Evolutionary conservation across 192 early-diverging fungal species (phyloP).

Genomic region (Cladochytrium replicatum): DNA sequence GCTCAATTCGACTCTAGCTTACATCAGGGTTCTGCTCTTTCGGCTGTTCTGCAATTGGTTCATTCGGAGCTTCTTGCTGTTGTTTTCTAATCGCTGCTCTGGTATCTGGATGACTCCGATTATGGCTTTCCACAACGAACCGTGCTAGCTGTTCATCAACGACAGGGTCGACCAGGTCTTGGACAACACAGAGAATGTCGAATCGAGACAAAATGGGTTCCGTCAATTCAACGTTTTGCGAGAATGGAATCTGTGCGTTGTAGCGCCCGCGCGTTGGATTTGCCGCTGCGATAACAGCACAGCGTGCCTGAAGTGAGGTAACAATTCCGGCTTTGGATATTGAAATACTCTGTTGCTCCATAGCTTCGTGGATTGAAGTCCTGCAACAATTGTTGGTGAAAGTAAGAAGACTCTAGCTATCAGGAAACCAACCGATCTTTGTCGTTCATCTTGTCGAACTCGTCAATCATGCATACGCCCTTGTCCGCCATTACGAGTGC

Average conservation of each 20-base stretch:
- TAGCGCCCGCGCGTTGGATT: constrained; percentile 82
- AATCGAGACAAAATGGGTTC: constrained; percentile 98
- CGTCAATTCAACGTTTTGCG: constrained; percentile 95
- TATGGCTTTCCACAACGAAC: constrained; percentile 91
- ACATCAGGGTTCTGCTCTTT: too few species aligned
- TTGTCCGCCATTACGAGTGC: constrained; percentile 83
- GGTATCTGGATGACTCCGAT: constrained; percentile 74
- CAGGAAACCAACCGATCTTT: constrained; percentile 43
- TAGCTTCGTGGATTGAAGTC: constrained; percentile 92
- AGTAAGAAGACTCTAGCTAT: constrained; percentile 4
- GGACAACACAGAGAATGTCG: constrained; percentile 92
- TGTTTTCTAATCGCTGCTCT: too few species aligned
- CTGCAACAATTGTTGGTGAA: constrained; percentile 19
- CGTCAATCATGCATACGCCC: constrained; percentile 83
- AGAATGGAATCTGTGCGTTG: constrained; percentile 83
- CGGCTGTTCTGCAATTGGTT: not conserved
- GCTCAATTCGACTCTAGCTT: constrained; percentile 33
- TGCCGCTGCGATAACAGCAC: constrained; percentile 78
- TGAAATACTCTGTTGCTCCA: constrained; percentile 79
- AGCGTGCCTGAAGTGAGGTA: constrained; percentile 69
- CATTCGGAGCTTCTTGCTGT: not conserved
- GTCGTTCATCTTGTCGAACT: constrained; percentile 88
- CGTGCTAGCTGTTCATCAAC: constrained; percentile 81
- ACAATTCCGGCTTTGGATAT: constrained; percentile 82
- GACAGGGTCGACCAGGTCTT: constrained; percentile 85